phyloP scores from a whole-genome alignment of 164 flowering plant species.

The Kingdonia uniflora region DNA sequence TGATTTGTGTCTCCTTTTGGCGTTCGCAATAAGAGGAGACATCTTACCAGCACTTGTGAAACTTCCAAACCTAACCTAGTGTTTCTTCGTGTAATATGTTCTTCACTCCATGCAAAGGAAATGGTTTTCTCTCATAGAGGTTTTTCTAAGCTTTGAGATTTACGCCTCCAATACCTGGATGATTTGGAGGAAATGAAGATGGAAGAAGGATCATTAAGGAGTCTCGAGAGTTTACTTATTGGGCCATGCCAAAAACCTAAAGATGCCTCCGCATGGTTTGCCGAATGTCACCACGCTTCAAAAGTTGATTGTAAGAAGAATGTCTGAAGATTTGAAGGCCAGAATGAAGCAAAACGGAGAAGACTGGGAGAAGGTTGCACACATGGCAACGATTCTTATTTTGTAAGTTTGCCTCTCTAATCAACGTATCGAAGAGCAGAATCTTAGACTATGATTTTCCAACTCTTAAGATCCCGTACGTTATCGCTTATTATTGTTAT shows the following conservation, averaged over 20 bases:
- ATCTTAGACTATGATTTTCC: no score
- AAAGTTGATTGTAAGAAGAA: background rate
- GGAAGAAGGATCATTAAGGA: constrained; percentile 1
- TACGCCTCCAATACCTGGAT: background rate
- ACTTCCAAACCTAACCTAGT: background rate
- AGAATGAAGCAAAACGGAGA: background rate
- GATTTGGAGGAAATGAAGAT: background rate
- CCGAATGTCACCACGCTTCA: background rate
- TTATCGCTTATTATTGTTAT: no score
- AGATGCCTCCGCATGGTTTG: constrained; percentile 5
- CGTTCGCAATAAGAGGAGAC: background rate
- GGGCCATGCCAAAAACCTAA: background rate
- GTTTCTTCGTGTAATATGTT: background rate
- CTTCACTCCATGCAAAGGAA: background rate
- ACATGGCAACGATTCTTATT: no score
- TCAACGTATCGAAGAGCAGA: no score
- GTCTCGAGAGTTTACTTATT: background rate
- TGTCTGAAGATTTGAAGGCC: constrained; percentile 1
- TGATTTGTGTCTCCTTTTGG: no score
- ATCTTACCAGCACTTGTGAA: background rate
- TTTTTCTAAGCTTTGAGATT: constrained; percentile 4
- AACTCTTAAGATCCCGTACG: no score
- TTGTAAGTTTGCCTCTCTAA: no score
- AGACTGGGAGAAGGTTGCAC: background rate
- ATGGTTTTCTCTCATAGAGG: constrained; percentile 5